phyloP scores from a whole-genome alignment of 1,284 basidiomycete genomes.

The Entoloma clypeatum region DNA sequence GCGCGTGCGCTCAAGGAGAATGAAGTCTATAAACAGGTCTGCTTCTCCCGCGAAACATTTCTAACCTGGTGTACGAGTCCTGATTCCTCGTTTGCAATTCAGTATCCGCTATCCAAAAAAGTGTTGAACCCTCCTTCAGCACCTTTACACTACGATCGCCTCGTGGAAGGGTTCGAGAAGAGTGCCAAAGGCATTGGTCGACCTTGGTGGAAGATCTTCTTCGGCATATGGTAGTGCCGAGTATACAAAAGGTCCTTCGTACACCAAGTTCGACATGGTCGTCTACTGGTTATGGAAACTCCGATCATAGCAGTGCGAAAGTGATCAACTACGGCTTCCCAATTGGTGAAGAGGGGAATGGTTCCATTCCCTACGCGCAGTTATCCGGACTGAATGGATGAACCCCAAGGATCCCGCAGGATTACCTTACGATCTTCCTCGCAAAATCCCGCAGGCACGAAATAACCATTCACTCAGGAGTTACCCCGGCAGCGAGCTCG shows the following conservation, averaged over 20 bases:
- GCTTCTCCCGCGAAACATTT: conserved; percentile 30
- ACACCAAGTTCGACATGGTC: too few relatives aligned
- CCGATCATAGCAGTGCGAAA: too few relatives aligned
- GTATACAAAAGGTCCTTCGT: conserved; percentile 1
- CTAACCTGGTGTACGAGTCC: conserved; percentile 18
- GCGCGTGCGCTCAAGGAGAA: conserved; percentile 51
- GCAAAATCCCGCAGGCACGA: conserved; percentile 15
- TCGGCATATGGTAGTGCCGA: conserved; percentile 59
- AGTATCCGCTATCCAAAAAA: conserved; percentile 65
- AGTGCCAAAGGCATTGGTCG: conserved; percentile 68
- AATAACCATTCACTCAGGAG: conserved; percentile 1
- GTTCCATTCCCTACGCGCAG: conserved; percentile 4
- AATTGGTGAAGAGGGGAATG: too few relatives aligned
- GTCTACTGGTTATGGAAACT: too few relatives aligned
- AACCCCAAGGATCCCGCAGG: conserved; percentile 1
- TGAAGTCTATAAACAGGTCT: conserved; percentile 53
- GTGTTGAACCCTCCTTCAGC: conserved; percentile 63
- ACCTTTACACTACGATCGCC: conserved; percentile 65
- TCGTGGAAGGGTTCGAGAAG: conserved; percentile 68
- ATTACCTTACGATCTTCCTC: conserved; percentile 9
- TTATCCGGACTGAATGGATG: conserved; percentile 1
- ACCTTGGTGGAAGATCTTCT: conserved; percentile 79
- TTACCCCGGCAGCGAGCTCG: not conserved
- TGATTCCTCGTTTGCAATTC: conserved; percentile 19
- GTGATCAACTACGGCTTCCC: too few relatives aligned